Evolutionary conservation across 331 rosid genomes (phyloP).

Genomic region (Stylosanthes scabra): DNA sequence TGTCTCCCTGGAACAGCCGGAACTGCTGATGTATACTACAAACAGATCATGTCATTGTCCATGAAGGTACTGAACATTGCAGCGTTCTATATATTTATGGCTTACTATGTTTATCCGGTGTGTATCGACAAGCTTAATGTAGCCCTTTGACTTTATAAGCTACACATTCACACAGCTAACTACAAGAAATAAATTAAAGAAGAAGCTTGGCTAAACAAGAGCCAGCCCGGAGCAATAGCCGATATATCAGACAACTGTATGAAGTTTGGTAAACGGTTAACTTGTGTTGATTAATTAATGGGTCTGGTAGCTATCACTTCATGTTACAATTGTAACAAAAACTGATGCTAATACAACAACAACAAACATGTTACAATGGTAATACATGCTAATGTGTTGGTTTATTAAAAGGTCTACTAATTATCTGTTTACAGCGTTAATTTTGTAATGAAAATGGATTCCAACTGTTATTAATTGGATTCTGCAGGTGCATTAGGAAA

Average conservation of each 20-base stretch:
- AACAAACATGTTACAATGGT: no score
- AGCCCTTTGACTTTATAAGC: not conserved
- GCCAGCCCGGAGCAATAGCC: slow-evolving; percentile 14
- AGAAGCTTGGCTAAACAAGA: not conserved
- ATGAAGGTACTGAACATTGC: slow-evolving; percentile 65
- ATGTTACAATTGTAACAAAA: no score
- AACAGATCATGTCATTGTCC: slow-evolving; percentile 94
- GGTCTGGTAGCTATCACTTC: not conserved
- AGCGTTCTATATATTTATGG: not conserved
- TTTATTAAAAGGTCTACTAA: slow-evolving; percentile 9
- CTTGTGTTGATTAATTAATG: not conserved
- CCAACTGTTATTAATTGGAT: not conserved
- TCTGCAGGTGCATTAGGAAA: not conserved
- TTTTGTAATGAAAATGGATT: not conserved
- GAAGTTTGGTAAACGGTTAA: slow-evolving; percentile 10
- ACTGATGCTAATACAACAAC: no score
- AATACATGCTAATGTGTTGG: slow-evolving; percentile 6
- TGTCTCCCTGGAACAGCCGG: slow-evolving; percentile 99
- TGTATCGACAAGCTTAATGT: not conserved
- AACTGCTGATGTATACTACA: slow-evolving; percentile 95
- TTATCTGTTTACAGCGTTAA: slow-evolving; percentile 6
- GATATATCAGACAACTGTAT: slow-evolving; percentile 13
- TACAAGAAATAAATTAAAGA: not conserved
- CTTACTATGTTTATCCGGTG: slow-evolving; percentile 14
- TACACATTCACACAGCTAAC: slow-evolving; percentile 15